Conservation (phyloP, 129 eudicot genomes). For the Mikania micrantha region DNA sequence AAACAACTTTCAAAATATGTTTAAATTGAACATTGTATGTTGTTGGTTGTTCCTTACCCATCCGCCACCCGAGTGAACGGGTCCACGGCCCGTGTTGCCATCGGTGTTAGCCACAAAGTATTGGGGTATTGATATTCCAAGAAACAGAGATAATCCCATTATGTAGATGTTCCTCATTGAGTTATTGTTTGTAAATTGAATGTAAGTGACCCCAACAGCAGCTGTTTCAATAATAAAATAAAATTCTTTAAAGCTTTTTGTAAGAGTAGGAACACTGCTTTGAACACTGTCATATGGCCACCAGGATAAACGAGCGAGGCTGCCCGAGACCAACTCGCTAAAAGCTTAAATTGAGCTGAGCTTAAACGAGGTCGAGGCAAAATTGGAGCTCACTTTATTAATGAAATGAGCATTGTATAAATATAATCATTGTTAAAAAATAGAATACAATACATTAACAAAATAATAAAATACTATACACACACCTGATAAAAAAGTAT, state of each 20-base stretch:
- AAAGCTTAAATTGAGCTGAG: no score
- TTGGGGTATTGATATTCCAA: constrained; percentile 85
- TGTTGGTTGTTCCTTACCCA: constrained; percentile 51
- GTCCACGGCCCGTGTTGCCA: constrained; percentile 50
- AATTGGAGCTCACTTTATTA: no score
- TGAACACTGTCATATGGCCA: no score
- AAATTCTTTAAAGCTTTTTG: not conserved
- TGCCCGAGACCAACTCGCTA: no score
- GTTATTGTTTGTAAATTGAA: constrained; percentile 72
- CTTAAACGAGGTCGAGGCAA: no score
- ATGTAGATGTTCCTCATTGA: constrained; percentile 84
- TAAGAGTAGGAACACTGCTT: not conserved
- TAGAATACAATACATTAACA: no score
- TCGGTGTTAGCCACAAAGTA: constrained; percentile 68
- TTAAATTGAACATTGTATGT: not conserved
- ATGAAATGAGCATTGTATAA: no score
- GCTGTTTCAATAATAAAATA: constrained; percentile 40
- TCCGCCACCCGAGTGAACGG: constrained; percentile 62
- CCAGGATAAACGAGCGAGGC: no score
- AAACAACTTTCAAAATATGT: constrained; percentile 2
- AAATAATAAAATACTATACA: no score
- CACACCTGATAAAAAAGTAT: no score
- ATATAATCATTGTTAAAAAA: no score
- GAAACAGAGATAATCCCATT: constrained; percentile 68
- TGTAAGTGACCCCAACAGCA: constrained; percentile 67